Conservation (phyloP, 2,329 filamentous ascomycete genomes). For the Macrophomina pseudophaseolina region DNA sequence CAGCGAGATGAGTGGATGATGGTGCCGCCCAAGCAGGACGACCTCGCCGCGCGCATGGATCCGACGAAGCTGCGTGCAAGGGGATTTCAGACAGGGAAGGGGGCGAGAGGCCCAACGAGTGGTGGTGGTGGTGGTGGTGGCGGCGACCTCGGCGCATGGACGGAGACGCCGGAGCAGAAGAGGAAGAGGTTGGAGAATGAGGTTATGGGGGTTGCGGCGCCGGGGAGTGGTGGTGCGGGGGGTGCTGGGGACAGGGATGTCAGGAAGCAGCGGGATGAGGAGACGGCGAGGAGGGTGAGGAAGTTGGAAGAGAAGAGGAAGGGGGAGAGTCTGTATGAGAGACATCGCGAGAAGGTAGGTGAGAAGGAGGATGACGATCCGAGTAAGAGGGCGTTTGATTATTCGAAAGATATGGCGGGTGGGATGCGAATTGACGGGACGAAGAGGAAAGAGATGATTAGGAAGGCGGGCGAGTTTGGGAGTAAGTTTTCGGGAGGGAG, state of each 20-base stretch:
- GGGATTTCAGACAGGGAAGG: slow-evolving; percentile 77
- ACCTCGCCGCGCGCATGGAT: slow-evolving; percentile 68
- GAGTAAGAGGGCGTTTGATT: slow-evolving; percentile 84
- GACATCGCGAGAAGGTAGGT: slow-evolving; percentile 51
- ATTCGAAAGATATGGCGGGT: slow-evolving; percentile 90
- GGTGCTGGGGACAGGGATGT: slow-evolving; percentile 34
- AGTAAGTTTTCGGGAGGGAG: slow-evolving; percentile 78
- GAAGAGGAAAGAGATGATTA: slow-evolving; percentile 79
- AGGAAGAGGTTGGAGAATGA: slow-evolving; percentile 79
- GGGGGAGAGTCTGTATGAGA: slow-evolving; percentile 53
- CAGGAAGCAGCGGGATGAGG: slow-evolving; percentile 48
- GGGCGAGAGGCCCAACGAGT: slow-evolving; percentile 52
- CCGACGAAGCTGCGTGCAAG: slow-evolving; percentile 82
- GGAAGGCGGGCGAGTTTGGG: slow-evolving; percentile 79
- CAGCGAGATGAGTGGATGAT: slow-evolving; percentile 75
- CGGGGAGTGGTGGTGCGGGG: slow-evolving; percentile 35
- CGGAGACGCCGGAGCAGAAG: slow-evolving; percentile 89
- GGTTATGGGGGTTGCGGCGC: slow-evolving; percentile 72
- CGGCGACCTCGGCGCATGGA: slow-evolving; percentile 73
- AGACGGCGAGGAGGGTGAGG: slow-evolving; percentile 56
- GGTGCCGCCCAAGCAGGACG: slow-evolving; percentile 56
- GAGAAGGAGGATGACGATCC: slow-evolving; percentile 84
- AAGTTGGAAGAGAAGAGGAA: slow-evolving; percentile 59
- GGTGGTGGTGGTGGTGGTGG: slow-evolving; percentile 43
- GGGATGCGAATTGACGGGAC: slow-evolving; percentile 72